Base-by-base conservation (phyloP, 345 rosid genomes). In the Litchi chinensis region DNA sequence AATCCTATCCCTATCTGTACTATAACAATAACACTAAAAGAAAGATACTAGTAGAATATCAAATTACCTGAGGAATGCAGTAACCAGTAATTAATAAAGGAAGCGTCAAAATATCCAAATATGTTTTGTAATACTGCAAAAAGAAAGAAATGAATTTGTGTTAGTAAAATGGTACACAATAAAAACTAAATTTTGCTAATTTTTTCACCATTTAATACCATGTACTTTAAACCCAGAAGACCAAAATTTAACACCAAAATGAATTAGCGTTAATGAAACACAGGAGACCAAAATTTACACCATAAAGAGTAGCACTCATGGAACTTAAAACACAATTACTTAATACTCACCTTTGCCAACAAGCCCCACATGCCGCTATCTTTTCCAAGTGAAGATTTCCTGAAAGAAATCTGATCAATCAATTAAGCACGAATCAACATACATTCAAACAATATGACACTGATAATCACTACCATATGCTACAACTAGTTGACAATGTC, bases 31-130 rank as follows among this genome's bases (percentile, higher is more conserved):
- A 59, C 50, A 40, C 65, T 15, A 65, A 6, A 64, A 57, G 62
- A 68, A 16, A 40, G 18, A 56, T 16, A 56, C 24, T 73, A 21
- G 66, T 48, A 37, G 41, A 24, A 46, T 28, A 73, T 44, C 28
- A 80, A 64, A 46, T 80, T 89, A 95, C 98, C 97, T 93, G 97
- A 68, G 98, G 98, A 82, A 95, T 87, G 81, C 76, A 87, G 82
- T 66, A 87, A 56, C 91, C 85, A n/a, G 87, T 83, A 76, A 77
- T 67, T 75, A 92, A 80, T 56, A 93, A 65, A 79, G 89, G 89
- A 60, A 83, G 54, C 5, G 95, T 79, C 84, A 92, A 57, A 63
- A 91, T 1, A 68, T 90, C 83, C 89, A 95, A 81, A 80, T 89
- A 89, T 48, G 16, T 37, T 86, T 86, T 90, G 90, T 79, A 92